Base-by-base conservation (phyloP, 2,329 filamentous ascomycete genomes). In the Trichoderma endophyticum region DNA sequence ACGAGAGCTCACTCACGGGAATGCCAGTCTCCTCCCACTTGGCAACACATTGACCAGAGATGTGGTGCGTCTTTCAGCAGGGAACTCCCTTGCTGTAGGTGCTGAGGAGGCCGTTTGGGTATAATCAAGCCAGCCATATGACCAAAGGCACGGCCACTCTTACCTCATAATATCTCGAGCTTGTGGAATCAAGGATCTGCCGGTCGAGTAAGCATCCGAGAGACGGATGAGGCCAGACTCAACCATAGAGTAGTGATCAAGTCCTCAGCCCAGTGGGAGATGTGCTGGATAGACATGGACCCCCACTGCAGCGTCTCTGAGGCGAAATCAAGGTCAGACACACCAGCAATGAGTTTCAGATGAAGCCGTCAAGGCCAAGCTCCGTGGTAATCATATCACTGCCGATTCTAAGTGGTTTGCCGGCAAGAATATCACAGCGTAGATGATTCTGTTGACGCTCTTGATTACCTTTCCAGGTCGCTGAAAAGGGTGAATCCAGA, bases 261-360 rank as follows among this genome's bases (percentile, higher is more conserved):
- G 79, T 97, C 94, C 83, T 97, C 93, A 4, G 91, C 90, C 92
- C 4, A 95, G 71, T 92, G 89, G 70, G 88, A 93, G 76, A 97
- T 86, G 84, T 96, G 93, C 73, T 89, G 86, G 90, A 93, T 95
- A 74, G 97, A 84, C 77, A 91, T 92, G 34, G 88, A 87, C 6
- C 89, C 90, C 92, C 93, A 97, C 80, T 93, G 90, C 82, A 97
- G 88, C 1, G 89, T 90, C 83, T 97, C 93, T 71, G 92, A 87
- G 15, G 95, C 89, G 77, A 97, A 97, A 80, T 97, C 94, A 36
- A 93, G 87, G 81, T 95, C 92, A 18, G 88, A 90, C 12, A 94
- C 91, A 56, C 89, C 91, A 71, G 88, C 88, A 88, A 97, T 91
- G 89, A 32, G 30, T 32, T 96, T 84, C 88, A 91, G 71, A 93